Conservation (phyloP, 2,329 filamentous ascomycete genomes). For the Helicocarpus griseus region DNA sequence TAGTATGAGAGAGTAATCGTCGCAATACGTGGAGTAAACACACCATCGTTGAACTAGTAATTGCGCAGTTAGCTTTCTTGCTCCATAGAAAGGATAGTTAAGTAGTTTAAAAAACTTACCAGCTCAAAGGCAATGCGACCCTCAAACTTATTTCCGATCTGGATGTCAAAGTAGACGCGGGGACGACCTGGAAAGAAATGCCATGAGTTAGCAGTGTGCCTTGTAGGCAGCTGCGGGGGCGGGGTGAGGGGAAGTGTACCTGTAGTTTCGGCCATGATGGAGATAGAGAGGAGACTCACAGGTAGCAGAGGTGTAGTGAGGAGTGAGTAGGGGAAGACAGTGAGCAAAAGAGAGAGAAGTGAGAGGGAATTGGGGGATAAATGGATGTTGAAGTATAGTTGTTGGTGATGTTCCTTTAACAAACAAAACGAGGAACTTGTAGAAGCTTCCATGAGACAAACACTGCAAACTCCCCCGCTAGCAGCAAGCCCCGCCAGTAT, state of each 20-base stretch:
- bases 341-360: constrained; percentile 2
- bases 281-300: constrained; percentile 2
- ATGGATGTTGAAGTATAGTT: not conserved
- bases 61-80: constrained; percentile 6
- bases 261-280: constrained; percentile 27
- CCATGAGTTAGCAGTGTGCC: constrained; percentile 1
- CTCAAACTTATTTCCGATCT: constrained; percentile 61
- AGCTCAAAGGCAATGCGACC: constrained; percentile 85
- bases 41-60: constrained; percentile 41
- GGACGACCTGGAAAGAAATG: constrained; percentile 44
- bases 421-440: constrained; percentile 21
- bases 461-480: constrained; percentile 13
- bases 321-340: not conserved
- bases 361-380: constrained; percentile 6
- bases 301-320: constrained; percentile 1
- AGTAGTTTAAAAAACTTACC: constrained; percentile 34
- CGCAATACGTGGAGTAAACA: constrained; percentile 7
- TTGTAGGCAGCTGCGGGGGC: not conserved
- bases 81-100: not conserved
- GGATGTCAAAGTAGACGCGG: constrained; percentile 89
- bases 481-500: no score
- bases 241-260: constrained; percentile 18
- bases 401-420: not conserved
- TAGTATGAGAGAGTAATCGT: not conserved
- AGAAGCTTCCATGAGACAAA: constrained; percentile 32